Base-by-base conservation (phyloP, 1,284 basidiomycete genomes). In the Inonotus obliquus region DNA sequence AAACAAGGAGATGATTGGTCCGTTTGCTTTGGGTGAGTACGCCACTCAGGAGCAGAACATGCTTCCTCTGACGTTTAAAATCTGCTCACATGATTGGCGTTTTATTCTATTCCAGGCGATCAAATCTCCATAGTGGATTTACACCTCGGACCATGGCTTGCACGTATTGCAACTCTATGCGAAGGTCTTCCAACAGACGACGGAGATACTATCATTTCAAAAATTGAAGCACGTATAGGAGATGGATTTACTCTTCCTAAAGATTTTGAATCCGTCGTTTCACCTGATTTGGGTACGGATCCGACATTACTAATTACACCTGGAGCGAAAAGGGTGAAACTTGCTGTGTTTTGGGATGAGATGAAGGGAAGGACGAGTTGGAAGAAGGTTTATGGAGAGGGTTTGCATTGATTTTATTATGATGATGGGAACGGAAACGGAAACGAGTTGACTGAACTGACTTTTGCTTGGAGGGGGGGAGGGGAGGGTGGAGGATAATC, bases 91-190 rank as follows among this genome's bases (percentile, higher is more conserved):
- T 51, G 19, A 44, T 47, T 9, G 10, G 13, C 48, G 27, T 17
- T 25, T 49, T 51, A 27, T 6, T 63, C 52, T 56, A 25, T 54
- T 21, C 45, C 62, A 89, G 87, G 87, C 27, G 89, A 89, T 67
- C 89, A 92, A 63, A 72, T 94, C 69, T 91, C 87, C 7, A 76
- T 93, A 48, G 90, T 87, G 2, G 94, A 96, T 70, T 73, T 94
- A 57, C 91, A 94, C 69, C 76, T 94, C 27, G 85, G 84, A 2
- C 85, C 85, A 11, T 96, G 91, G 92, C 72, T 94, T 41, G 77
- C 85, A 2, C 81, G 85, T 32, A 66, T 94, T 10, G 81, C 86
- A 11, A 71, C 69, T 49, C 75, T 92, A 25, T 77, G 80, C 4
- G 87, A 85, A 1, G 88, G 83, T 0, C 71, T 70, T 23, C 69